Evolutionary conservation across 2,329 filamentous ascomycete genomes (phyloP), one percentile per base, ranked within the genome.

Genomic region (Fusarium odoratissimum): DNA sequence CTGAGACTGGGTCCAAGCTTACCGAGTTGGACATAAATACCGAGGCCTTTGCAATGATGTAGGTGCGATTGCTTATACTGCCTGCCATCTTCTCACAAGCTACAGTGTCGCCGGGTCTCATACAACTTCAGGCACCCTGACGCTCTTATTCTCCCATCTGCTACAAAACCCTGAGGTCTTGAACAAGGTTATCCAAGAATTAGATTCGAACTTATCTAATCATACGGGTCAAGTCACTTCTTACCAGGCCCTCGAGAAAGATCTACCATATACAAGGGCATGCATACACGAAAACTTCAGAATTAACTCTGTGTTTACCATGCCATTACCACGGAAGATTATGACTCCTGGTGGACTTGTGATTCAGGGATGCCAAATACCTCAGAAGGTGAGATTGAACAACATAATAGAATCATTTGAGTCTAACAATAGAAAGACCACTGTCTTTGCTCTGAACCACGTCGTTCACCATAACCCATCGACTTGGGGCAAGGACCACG

Each of bases 151-250:
- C 6, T 35, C 33, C 8, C 48, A 37, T 28, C 0, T 52, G 6
- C 5, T 37, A 2, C 17, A 5, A 7, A 52, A 25, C 23, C 17
- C 23, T 2, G 9, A 28, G 8, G 8, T 7, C 5, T 10, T 52
- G 6, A 6, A 37, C 0, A 21, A 11, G 4, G 23, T 52, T 5
- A 12, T 21, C 4, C 8, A 21, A 52, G 49, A 52, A 11, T 12
- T 37, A 8, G 33, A 37, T 37, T 16, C 23, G 4, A 37, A 21
- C 3, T 25, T 52, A 0, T 8, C 23, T 6, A 10, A 37, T 8
- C 3, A 37, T 10, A 12, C 6, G 0, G 16, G 17, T 8, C 23
- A 0, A 28, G 49, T n/a, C 2, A n/a, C 28, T 8, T 5, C 49
- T 2, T 52, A 28, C 10, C 4, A 8, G 1, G 6, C 23, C 13